Percentiles rank a stretch among this genome's conserved stretches.
Conservation (phyloP, 176 grass and related monocot genomes). For the Elymus sibiricus region DNA sequence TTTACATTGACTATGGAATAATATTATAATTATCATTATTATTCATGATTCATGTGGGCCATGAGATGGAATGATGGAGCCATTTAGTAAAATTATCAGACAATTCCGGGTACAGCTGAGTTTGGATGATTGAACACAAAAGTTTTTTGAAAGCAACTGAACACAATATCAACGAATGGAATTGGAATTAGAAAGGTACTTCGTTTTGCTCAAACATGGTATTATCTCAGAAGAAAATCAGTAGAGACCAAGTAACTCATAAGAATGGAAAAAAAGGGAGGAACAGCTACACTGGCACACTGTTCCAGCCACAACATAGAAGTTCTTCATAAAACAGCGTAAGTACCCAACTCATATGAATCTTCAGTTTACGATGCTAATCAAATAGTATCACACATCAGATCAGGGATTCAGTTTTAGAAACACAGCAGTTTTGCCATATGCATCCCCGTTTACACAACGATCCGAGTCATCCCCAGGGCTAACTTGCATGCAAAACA, state of each 20-base stretch:
- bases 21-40: background rate
- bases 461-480: background rate
- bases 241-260: background rate
- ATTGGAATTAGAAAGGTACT: background rate
- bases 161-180: background rate
- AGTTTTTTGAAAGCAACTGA: background rate
- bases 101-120: background rate
- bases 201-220: background rate
- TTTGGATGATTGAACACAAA: background rate
- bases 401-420: background rate
- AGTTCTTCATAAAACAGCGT: background rate
- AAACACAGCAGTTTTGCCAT: background rate
- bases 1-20: constrained; percentile 4
- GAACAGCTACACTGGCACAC: background rate
- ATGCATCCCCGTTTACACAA: background rate
- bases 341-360: background rate
- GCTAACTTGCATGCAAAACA: background rate
- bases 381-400: background rate
- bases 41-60: background rate
- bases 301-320: background rate
- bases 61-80: background rate
- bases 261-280: background rate
- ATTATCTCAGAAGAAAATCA: background rate
- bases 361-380: background rate
- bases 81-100: background rate